These are phyloP conservation scores for Teunomyces stri DNA, from an alignment of 805 yeast species.

Conservation along the genomic window DNA sequence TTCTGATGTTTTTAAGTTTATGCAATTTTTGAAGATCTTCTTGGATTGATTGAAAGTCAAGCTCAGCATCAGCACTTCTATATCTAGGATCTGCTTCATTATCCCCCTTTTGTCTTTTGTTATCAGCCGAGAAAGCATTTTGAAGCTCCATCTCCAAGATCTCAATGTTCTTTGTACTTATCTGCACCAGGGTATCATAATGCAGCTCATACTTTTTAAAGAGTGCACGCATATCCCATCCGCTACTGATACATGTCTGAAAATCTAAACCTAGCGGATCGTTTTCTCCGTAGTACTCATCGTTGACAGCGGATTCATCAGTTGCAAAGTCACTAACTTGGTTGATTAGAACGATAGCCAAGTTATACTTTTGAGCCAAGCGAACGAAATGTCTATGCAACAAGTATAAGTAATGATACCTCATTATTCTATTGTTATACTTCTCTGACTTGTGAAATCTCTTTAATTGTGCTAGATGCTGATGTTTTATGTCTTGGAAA, in stretches of 20 bases:
- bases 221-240: conserved; percentile 17
- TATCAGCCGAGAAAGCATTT: neutral
- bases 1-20: conserved; percentile 3
- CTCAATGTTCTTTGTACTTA: conserved; percentile 1
- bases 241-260: conserved; percentile 21
- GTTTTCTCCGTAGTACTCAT: neutral
- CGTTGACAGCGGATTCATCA: neutral
- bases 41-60: neutral
- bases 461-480: conserved; percentile 18
- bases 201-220: neutral
- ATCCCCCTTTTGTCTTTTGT: conserved; percentile 4
- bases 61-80: neutral
- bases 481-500: conserved; percentile 12
- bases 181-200: neutral
- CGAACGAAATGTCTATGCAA: conserved; percentile 17
- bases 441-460: conserved; percentile 19
- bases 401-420: conserved; percentile 16
- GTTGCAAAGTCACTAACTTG: conserved; percentile 23
- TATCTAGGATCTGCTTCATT: conserved; percentile 11
- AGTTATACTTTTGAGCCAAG: conserved; percentile 14
- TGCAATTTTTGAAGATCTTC: conserved; percentile 1
- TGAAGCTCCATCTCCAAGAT: conserved; percentile 3
- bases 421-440: conserved; percentile 21
- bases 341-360: conserved; percentile 23
- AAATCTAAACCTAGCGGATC: conserved; percentile 16